Percentiles rank a stretch among this genome's conserved stretches.
Conservation (phyloP, 2,329 filamentous ascomycete species). For the Alternaria triticina region DNA sequence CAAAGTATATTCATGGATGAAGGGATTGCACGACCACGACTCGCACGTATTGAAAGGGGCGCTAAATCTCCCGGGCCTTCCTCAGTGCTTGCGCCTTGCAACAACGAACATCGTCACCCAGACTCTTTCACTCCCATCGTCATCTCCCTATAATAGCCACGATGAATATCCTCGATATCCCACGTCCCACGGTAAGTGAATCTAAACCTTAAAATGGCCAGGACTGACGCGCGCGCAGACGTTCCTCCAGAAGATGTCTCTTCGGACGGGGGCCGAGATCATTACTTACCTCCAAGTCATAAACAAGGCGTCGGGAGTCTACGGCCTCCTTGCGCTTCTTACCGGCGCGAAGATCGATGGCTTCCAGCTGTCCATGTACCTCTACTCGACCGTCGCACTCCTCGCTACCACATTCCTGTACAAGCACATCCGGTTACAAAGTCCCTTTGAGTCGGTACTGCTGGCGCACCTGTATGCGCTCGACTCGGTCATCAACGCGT, state of each 20-base stretch:
- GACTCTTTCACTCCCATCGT: conserved; percentile 9
- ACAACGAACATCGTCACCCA: conserved; percentile 7
- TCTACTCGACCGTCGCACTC: conserved; percentile 80
- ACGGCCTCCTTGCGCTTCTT: conserved; percentile 85
- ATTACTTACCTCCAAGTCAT: conserved; percentile 83
- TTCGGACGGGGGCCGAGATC: conserved; percentile 85
- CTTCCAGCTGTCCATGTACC: conserved; percentile 87
- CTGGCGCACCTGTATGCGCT: conserved; percentile 86
- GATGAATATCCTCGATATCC: conserved; percentile 46
- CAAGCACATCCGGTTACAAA: conserved; percentile 79
- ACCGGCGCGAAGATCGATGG: conserved; percentile 84
- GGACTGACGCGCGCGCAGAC: conserved; percentile 60
- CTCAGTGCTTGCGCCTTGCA: background rate
- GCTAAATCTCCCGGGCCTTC: conserved; percentile 29
- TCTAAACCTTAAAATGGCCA: background rate
- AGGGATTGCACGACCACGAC: conserved; percentile 3
- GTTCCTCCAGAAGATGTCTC: conserved; percentile 83
- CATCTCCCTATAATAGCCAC: conserved; percentile 6
- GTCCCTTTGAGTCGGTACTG: conserved; percentile 77
- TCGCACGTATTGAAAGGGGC: conserved; percentile 12
- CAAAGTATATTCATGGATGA: background rate
- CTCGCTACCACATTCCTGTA: conserved; percentile 71
- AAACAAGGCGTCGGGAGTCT: conserved; percentile 91
- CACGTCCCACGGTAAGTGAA: conserved; percentile 45
- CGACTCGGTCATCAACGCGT: conserved; percentile 80